Evolutionary conservation across 192 early-diverging fungal species (phyloP).

Genomic region (Coemansia sp.): DNA sequence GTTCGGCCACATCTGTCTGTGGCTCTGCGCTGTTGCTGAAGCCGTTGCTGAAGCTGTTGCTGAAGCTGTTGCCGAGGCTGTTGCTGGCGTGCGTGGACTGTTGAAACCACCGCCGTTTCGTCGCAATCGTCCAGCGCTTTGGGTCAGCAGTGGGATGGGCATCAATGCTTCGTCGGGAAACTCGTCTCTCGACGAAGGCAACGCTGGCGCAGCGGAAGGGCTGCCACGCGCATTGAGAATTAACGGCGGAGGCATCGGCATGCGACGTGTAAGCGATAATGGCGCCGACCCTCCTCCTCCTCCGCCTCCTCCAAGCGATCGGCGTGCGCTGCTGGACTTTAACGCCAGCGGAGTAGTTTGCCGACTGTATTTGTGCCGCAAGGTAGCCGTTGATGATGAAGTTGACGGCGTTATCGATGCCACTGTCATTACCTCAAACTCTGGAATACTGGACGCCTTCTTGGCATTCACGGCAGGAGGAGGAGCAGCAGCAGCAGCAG

Average conservation of each 20-base stretch:
- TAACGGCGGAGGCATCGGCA: background rate
- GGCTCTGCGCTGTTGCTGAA: background rate
- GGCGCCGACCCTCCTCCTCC: too few species aligned
- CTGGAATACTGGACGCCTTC: background rate
- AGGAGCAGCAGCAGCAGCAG: too few species aligned
- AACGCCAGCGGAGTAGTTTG: slow-evolving; percentile 15
- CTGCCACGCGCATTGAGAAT: background rate
- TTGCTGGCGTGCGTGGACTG: background rate
- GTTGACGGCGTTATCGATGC: background rate
- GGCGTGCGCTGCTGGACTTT: background rate
- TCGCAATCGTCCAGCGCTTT: slow-evolving; percentile 5
- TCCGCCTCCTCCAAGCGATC: too few species aligned
- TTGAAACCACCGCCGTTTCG: background rate
- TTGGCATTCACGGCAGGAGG: background rate
- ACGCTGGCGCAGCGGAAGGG: background rate
- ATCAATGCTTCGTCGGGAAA: slow-evolving; percentile 24
- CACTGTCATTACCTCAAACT: background rate
- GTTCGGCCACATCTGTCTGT: background rate
- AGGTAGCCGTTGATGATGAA: background rate
- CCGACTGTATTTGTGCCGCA: background rate
- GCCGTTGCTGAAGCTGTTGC: too few species aligned
- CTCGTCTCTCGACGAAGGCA: slow-evolving; percentile 7
- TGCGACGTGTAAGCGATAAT: background rate
- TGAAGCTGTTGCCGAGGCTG: background rate
- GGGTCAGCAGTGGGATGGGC: slow-evolving; percentile 2